Evolutionary conservation across 768 basidiomycete species (phyloP).

Genomic region (Tubosaeta sp.): DNA sequence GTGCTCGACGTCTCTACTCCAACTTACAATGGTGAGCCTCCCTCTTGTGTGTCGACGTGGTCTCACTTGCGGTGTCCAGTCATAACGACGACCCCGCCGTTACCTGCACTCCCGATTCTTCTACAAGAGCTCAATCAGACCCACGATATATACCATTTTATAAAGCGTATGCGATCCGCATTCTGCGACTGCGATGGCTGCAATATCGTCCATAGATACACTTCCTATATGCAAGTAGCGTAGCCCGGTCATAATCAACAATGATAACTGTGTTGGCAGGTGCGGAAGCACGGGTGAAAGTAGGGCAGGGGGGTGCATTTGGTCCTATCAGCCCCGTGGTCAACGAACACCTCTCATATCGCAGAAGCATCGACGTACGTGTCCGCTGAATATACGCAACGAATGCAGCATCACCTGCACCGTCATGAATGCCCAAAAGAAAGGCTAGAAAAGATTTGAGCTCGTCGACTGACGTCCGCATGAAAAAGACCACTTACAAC

Average conservation of each 20-base stretch:
- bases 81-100: constrained; percentile 69
- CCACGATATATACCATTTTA: constrained; percentile 63
- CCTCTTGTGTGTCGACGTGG: not conserved
- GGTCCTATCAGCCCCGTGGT: constrained; percentile 43
- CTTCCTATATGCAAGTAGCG: constrained; percentile 69
- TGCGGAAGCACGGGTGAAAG: constrained; percentile 58
- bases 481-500: constrained; percentile 44
- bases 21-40: constrained; percentile 58
- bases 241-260: constrained; percentile 55
- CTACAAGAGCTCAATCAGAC: constrained; percentile 69
- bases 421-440: constrained; percentile 80
- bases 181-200: constrained; percentile 37
- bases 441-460: constrained; percentile 46
- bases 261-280: constrained; percentile 61
- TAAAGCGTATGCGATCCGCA: no score
- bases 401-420: constrained; percentile 70
- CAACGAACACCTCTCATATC: not conserved
- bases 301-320: constrained; percentile 55
- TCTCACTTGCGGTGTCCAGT: constrained; percentile 40
- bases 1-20: constrained; percentile 67
- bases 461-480: not conserved
- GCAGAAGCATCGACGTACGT: constrained; percentile 42
- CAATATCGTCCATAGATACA: constrained; percentile 66
- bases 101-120: constrained; percentile 63
- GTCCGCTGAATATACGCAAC: constrained; percentile 61